These are phyloP conservation scores for Terana coerulea DNA, from an alignment of 768 basidiomycete species.

Conservation along the genomic window DNA sequence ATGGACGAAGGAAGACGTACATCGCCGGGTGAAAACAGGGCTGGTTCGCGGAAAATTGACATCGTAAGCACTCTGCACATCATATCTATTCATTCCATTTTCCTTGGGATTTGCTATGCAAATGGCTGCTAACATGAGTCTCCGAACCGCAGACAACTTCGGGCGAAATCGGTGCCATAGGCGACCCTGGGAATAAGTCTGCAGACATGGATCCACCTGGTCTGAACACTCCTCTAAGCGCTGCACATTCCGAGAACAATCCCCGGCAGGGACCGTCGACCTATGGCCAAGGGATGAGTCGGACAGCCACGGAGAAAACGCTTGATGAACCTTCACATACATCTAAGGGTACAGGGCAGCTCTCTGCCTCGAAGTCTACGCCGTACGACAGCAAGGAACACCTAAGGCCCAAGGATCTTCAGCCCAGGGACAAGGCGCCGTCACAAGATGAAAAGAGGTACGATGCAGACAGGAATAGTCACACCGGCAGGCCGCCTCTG, in stretches of 20 bases:
- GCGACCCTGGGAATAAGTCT: slow-evolving; percentile 6
- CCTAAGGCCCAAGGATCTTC: slow-evolving; percentile 26
- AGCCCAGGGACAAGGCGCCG: too few species aligned
- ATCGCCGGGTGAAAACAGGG: too few species aligned
- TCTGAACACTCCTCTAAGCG: slow-evolving; percentile 5
- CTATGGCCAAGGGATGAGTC: slow-evolving; percentile 7
- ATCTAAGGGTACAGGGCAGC: slow-evolving; percentile 25
- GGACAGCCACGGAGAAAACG: slow-evolving; percentile 10
- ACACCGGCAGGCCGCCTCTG: slow-evolving; percentile 1
- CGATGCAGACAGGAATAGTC: slow-evolving; percentile 11
- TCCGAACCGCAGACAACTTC: background rate
- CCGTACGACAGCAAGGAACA: slow-evolving; percentile 23
- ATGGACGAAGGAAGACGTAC: too few species aligned
- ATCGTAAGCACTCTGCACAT: too few species aligned
- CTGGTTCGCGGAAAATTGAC: too few species aligned
- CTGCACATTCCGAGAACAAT: background rate
- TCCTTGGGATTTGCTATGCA: too few species aligned
- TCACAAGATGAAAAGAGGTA: slow-evolving; percentile 22
- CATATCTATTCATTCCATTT: too few species aligned
- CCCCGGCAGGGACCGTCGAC: background rate
- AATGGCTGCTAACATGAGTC: too few species aligned
- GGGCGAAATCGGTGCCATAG: too few species aligned
- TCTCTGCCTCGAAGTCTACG: slow-evolving; percentile 18
- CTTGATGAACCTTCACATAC: slow-evolving; percentile 15
- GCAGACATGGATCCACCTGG: slow-evolving; percentile 15